Evolutionary conservation across 768 basidiomycete genomes (phyloP).

Genomic region (Boletus bicolor): DNA sequence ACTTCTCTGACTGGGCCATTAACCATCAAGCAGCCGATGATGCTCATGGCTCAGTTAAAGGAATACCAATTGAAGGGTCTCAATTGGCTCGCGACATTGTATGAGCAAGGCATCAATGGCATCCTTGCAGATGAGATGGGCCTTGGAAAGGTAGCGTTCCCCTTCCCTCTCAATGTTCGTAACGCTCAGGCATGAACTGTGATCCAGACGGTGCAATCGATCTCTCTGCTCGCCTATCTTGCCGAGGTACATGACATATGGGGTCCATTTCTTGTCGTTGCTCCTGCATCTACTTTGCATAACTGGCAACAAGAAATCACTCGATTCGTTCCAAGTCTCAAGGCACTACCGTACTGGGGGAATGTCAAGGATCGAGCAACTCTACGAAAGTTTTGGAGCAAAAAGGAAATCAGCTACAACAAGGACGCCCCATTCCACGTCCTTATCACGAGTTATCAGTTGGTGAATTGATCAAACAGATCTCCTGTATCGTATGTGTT

Average conservation of each 20-base stretch:
- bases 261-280: slow-evolving; percentile 98
- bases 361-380: slow-evolving; percentile 94
- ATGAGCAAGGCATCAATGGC: slow-evolving; percentile 99
- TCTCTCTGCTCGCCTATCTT: slow-evolving; percentile 91
- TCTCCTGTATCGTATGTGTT: background rate
- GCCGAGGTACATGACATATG: slow-evolving; percentile 98
- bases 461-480: slow-evolving; percentile 48
- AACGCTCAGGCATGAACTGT: background rate
- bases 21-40: slow-evolving; percentile 87
- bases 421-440: slow-evolving; percentile 96
- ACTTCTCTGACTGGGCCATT: slow-evolving; percentile 81
- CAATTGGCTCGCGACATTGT: slow-evolving; percentile 96
- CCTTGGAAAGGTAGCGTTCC: slow-evolving; percentile 66
- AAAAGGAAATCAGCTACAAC: slow-evolving; percentile 93
- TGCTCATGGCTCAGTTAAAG: slow-evolving; percentile 95
- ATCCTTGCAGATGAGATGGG: slow-evolving; percentile 99
- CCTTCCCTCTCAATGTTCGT: slow-evolving; percentile 7
- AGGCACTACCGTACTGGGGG: slow-evolving; percentile 98
- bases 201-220: slow-evolving; percentile 90
- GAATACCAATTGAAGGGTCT: slow-evolving; percentile 98
- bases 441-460: slow-evolving; percentile 93
- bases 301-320: slow-evolving; percentile 99
- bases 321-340: slow-evolving; percentile 89
- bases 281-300: slow-evolving; percentile 94
- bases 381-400: slow-evolving; percentile 95